These are phyloP conservation scores for Hanseniaspora occidentalis DNA, from an alignment of 805 yeast species.

Conservation along the genomic window DNA sequence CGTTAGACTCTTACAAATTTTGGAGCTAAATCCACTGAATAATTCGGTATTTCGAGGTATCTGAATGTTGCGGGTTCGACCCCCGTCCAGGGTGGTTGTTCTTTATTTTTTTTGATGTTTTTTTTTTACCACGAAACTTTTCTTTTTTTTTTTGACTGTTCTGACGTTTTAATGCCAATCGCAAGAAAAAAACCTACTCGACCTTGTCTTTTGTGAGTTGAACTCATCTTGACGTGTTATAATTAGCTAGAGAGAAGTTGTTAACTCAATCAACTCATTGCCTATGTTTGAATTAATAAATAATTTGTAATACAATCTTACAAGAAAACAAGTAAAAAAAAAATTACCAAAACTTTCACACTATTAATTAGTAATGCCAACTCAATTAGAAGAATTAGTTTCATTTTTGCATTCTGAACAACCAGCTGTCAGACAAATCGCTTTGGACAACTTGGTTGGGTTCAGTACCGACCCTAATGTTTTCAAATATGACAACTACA, in stretches of 20 bases:
- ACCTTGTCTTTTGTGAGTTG: background rate
- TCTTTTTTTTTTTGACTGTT: constrained; percentile 2
- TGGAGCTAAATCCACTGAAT: background rate
- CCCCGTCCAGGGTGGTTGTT: constrained; percentile 37
- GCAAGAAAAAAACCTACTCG: too few species aligned
- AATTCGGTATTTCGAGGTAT: constrained; percentile 1
- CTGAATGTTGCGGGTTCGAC: constrained; percentile 16
- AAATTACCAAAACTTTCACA: constrained; percentile 3
- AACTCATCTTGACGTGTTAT: background rate
- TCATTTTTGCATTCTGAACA: constrained; percentile 72
- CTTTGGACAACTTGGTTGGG: constrained; percentile 73
- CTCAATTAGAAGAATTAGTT: constrained; percentile 52
- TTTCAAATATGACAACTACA: constrained; percentile 57
- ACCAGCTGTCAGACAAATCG: constrained; percentile 69
- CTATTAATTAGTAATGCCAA: constrained; percentile 26
- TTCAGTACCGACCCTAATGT: constrained; percentile 63
- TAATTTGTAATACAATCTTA: too few species aligned
- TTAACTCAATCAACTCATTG: too few species aligned
- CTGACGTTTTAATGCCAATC: background rate
- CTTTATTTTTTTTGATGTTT: constrained; percentile 7
- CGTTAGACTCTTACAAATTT: constrained; percentile 1
- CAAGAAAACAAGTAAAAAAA: background rate
- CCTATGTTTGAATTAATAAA: too few species aligned
- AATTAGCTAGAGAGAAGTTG: too few species aligned
- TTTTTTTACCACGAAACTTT: background rate